Conservation (phyloP, 2,329 filamentous ascomycete genomes). For the Colletotrichum echinochloae region DNA sequence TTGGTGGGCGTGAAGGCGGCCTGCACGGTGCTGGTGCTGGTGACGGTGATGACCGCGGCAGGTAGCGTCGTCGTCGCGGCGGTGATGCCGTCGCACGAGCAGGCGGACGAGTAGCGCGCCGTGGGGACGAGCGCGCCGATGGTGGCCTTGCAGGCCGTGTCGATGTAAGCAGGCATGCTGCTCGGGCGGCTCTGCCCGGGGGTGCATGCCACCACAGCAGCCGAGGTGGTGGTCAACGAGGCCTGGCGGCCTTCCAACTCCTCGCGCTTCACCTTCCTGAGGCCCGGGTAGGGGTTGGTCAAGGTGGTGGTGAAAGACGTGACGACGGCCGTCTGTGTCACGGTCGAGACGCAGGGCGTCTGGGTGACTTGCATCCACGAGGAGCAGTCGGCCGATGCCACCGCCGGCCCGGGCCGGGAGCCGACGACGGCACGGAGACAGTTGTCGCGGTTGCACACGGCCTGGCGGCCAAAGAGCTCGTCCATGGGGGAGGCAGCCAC, state of each 20-base stretch:
- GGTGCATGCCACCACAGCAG: not conserved
- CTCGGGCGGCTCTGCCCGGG: slow-evolving; percentile 13
- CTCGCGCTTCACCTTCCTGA: slow-evolving; percentile 21
- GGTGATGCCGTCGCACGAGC: slow-evolving; percentile 58
- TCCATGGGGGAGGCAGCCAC: slow-evolving; percentile 23
- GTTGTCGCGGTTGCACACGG: slow-evolving; percentile 25
- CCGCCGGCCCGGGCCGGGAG: slow-evolving; percentile 9
- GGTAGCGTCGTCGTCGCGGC: slow-evolving; percentile 52
- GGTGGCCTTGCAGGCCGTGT: slow-evolving; percentile 12
- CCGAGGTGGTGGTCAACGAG: not conserved
- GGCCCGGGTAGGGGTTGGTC: slow-evolving; percentile 13
- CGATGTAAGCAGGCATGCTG: slow-evolving; percentile 20
- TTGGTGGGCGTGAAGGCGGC: slow-evolving; percentile 26
- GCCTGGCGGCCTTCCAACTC: slow-evolving; percentile 10
- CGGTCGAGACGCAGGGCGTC: slow-evolving; percentile 19
- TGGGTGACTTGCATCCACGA: slow-evolving; percentile 26
- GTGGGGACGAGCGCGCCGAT: slow-evolving; percentile 22
- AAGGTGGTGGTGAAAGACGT: slow-evolving; percentile 26
- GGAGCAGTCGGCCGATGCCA: slow-evolving; percentile 15
- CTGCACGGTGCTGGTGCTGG: slow-evolving; percentile 52
- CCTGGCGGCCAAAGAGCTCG: slow-evolving; percentile 23
- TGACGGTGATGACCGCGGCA: slow-evolving; percentile 53
- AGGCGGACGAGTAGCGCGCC: slow-evolving; percentile 53
- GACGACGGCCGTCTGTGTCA: slow-evolving; percentile 13
- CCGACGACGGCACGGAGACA: slow-evolving; percentile 24